phyloP scores from a whole-genome alignment of 2,329 filamentous ascomycete species.

The Fusarium annulatum region DNA sequence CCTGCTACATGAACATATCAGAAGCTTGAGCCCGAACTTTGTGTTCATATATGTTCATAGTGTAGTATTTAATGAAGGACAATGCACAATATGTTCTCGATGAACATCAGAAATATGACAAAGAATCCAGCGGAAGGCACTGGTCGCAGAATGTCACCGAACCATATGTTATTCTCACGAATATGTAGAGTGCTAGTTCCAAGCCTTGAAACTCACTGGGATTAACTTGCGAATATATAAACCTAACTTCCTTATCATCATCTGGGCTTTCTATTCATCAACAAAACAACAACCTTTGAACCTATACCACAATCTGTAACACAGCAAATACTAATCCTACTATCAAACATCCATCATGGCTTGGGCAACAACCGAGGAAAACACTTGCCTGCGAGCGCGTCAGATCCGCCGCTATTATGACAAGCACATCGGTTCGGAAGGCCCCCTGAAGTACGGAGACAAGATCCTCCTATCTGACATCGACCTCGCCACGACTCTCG shows the following conservation, averaged over 20 bases:
- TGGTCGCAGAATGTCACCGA: fast-evolving
- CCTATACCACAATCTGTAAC: not conserved
- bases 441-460: not conserved
- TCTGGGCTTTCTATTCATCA: fast-evolving
- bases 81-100: fast-evolving
- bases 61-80: fast-evolving
- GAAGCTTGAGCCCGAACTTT: fast-evolving
- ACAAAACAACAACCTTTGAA: not conserved
- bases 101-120: not conserved
- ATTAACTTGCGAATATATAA: fast-evolving
- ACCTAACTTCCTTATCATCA: no score
- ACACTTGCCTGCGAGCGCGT: not conserved
- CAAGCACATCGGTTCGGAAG: not conserved
- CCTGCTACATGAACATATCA: fast-evolving
- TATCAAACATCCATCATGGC: not conserved
- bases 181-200: not conserved
- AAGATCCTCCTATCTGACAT: not conserved
- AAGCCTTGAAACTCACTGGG: fast-evolving
- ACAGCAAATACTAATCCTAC: not conserved
- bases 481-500: not conserved
- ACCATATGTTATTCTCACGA: fast-evolving
- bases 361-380: not conserved
- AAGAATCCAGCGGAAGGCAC: not conserved
- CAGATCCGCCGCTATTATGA: not conserved
- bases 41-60: fast-evolving